Percentiles rank a stretch among this genome's conserved stretches.
Evolutionary conservation across 2,329 filamentous ascomycete species (phyloP).

Genomic region (Fusarium scirpi): DNA sequence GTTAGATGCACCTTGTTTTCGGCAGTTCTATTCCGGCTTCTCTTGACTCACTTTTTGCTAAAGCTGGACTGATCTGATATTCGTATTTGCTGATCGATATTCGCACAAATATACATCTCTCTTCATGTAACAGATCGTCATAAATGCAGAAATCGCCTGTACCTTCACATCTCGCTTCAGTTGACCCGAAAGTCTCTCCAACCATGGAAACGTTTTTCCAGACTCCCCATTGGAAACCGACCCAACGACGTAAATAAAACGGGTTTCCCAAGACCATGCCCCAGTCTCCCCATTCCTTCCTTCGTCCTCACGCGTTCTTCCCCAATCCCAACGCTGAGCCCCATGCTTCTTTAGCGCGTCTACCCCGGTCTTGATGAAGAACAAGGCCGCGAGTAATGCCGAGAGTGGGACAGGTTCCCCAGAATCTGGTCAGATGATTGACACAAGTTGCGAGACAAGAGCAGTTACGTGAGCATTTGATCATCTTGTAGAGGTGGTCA

Average conservation of each 20-base stretch:
- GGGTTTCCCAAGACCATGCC: not conserved
- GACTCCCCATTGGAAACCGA: not conserved
- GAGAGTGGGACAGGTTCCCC: not conserved
- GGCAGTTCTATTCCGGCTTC: constrained; percentile 1
- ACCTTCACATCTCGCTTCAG: not conserved
- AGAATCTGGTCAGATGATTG: constrained; percentile 1
- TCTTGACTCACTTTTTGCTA: not conserved
- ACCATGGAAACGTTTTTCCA: not conserved
- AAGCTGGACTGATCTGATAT: not conserved
- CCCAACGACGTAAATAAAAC: not conserved
- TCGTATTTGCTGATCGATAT: not conserved
- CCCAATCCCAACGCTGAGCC: not conserved
- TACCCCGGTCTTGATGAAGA: not conserved
- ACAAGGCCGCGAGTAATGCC: constrained; percentile 6
- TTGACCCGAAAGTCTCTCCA: not conserved
- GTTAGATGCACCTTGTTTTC: not conserved
- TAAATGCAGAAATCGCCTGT: not conserved
- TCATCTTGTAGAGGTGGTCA: not conserved
- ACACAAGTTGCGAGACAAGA: not conserved
- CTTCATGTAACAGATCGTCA: fast-evolving
- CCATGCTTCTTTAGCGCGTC: not conserved
- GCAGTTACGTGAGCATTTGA: constrained; percentile 1
- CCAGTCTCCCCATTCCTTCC: not conserved
- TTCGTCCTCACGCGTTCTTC: not conserved
- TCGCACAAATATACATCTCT: not conserved